Evolutionary conservation across 2,329 filamentous ascomycete species (phyloP).

Genomic region (Chrysoporthe cubensis): DNA sequence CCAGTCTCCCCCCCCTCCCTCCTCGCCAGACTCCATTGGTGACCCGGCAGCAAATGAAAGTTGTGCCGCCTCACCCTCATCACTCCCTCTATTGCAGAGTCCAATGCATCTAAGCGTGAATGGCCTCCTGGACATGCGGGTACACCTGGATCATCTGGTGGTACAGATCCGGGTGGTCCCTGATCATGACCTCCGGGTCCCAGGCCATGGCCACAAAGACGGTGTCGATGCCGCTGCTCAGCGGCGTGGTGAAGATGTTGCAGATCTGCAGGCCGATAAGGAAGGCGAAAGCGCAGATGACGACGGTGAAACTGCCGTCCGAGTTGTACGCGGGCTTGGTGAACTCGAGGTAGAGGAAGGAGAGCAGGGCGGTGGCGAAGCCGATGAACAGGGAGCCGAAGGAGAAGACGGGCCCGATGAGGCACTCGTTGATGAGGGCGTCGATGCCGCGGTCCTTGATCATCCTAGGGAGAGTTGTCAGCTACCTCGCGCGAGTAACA

Average conservation of each 20-base stretch:
- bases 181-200: conserved; percentile 74
- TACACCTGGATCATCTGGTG: conserved; percentile 79
- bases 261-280: conserved; percentile 88
- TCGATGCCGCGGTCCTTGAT: conserved; percentile 92
- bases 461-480: conserved; percentile 53
- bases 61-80: background rate
- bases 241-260: conserved; percentile 85
- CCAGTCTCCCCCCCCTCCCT: background rate
- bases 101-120: conserved; percentile 57
- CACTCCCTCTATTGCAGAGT: too few relatives aligned
- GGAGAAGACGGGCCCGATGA: conserved; percentile 74
- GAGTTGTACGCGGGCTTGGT: conserved; percentile 80
- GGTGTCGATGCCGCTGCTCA: conserved; percentile 87
- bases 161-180: conserved; percentile 82
- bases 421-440: conserved; percentile 85
- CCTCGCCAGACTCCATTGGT: background rate
- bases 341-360: conserved; percentile 85
- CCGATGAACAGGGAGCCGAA: conserved; percentile 84
- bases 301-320: conserved; percentile 69
- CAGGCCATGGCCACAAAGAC: conserved; percentile 81
- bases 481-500: background rate
- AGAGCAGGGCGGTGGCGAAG: conserved; percentile 78
- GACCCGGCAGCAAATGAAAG: too few relatives aligned
- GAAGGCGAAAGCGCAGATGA: conserved; percentile 84
- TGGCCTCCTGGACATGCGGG: conserved; percentile 78